These are phyloP conservation scores for Xylaria acuta DNA, from an alignment of 495 filamentous ascomycete genomes.

Conservation along the genomic window DNA sequence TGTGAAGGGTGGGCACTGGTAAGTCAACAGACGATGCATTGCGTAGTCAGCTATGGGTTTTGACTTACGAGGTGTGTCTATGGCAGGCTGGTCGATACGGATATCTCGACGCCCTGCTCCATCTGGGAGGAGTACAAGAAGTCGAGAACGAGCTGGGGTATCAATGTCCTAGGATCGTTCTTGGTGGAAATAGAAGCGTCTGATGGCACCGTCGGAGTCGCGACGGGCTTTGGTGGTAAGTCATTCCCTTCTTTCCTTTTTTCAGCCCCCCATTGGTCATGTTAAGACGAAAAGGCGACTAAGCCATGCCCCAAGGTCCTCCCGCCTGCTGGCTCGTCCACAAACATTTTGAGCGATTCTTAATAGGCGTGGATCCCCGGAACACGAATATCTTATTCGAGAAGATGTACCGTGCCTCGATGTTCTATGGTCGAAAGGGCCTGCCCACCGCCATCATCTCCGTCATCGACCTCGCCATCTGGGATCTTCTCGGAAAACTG, in stretches of 20 bases:
- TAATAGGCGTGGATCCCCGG: constrained; percentile 86
- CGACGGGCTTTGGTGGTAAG: constrained; percentile 86
- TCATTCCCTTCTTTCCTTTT: background rate
- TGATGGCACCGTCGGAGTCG: constrained; percentile 89
- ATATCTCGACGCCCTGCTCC: constrained; percentile 91
- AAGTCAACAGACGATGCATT: constrained; percentile 25
- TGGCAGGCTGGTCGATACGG: constrained; percentile 78
- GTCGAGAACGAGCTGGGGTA: constrained; percentile 90
- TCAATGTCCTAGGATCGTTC: constrained; percentile 93
- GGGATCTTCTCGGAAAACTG: constrained; percentile 90
- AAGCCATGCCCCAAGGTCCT: constrained; percentile 55
- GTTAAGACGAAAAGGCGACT: background rate
- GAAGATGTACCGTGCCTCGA: constrained; percentile 92
- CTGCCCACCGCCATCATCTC: constrained; percentile 89
- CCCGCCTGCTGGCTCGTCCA: constrained; percentile 92
- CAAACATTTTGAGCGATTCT: constrained; percentile 89
- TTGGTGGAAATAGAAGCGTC: constrained; percentile 89
- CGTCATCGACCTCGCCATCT: constrained; percentile 88
- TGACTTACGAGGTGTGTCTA: constrained; percentile 11
- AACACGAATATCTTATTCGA: constrained; percentile 90
- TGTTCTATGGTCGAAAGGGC: constrained; percentile 95
- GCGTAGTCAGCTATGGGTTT: background rate
- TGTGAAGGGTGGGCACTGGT: constrained; percentile 89
- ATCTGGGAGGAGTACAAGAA: constrained; percentile 84
- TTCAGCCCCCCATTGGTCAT: background rate